Percentiles rank a stretch among this genome's conserved stretches.
Conservation (phyloP, 805 yeast genomes). For the Alloascoidea hylecoeti region DNA sequence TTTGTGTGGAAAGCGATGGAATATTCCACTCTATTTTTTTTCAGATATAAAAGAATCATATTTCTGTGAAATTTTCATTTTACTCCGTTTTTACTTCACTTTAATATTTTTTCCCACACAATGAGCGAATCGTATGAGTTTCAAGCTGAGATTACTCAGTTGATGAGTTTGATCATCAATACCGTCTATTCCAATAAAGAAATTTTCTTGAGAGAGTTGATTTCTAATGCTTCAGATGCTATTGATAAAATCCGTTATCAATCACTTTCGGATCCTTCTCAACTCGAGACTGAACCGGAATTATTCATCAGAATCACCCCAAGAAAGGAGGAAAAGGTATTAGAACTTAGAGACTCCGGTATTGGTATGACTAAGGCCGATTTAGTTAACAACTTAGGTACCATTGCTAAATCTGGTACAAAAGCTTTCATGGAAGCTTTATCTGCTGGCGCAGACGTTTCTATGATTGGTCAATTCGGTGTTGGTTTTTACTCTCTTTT, state of each 20-base stretch:
- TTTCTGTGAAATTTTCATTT: neutral
- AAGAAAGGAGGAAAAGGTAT: conserved; percentile 81
- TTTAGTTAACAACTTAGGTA: conserved; percentile 97
- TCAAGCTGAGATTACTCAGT: conserved; percentile 99
- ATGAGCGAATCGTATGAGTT: conserved; percentile 81
- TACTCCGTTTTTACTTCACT: neutral
- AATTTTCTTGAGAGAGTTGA: conserved; percentile 96
- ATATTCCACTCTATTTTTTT: too few species aligned
- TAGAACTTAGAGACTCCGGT: conserved; percentile 98
- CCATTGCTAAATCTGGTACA: conserved; percentile 99
- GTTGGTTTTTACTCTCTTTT: conserved; percentile 99
- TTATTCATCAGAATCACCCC: conserved; percentile 97
- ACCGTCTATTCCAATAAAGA: conserved; percentile 99
- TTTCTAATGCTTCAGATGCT: conserved; percentile 98
- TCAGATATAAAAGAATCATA: neutral
- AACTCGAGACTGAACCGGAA: conserved; percentile 91
- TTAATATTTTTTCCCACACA: conserved; percentile 12
- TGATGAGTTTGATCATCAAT: conserved; percentile 99
- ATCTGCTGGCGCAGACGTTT: conserved; percentile 98
- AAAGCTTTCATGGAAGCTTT: conserved; percentile 99
- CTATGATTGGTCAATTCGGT: conserved; percentile 99
- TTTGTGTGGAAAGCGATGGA: conserved; percentile 1
- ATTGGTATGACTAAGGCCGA: conserved; percentile 99
- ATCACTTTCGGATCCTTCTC: conserved; percentile 83
- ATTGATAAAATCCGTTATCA: conserved; percentile 96